A percentile compares a stretch with the other conserved stretches of the same genome.
These are phyloP conservation scores for Geosmithia morbida DNA, from an alignment of 2,329 filamentous ascomycete species.

Conservation along the genomic window DNA sequence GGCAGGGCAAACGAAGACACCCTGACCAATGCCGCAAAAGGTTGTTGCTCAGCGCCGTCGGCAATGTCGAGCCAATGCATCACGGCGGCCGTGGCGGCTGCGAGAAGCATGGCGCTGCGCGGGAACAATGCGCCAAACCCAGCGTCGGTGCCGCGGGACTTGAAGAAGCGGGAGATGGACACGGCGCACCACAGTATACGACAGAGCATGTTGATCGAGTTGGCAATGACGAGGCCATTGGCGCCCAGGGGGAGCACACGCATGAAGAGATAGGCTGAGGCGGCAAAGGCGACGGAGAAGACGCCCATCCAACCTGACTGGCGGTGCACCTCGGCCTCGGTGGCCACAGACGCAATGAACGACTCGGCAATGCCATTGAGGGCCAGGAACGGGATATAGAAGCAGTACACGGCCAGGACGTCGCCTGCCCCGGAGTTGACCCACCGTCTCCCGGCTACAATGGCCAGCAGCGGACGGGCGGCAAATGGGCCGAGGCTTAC, in stretches of 20 bases:
- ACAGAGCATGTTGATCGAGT: slow-evolving; percentile 78
- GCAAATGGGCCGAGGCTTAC: slow-evolving; percentile 60
- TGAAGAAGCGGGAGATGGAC: slow-evolving; percentile 59
- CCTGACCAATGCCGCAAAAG: slow-evolving; percentile 24
- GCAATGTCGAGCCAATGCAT: slow-evolving; percentile 11
- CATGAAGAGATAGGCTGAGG: slow-evolving; percentile 62
- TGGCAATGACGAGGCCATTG: slow-evolving; percentile 69
- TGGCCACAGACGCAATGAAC: slow-evolving; percentile 81
- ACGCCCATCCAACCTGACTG: slow-evolving; percentile 76
- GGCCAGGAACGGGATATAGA: slow-evolving; percentile 85
- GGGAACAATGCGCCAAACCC: slow-evolving; percentile 13
- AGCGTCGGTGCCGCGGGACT: slow-evolving; percentile 20
- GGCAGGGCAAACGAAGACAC: slow-evolving; percentile 33
- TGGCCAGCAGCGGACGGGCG: slow-evolving; percentile 55
- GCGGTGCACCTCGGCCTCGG: slow-evolving; percentile 53
- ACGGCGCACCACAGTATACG: slow-evolving; percentile 66
- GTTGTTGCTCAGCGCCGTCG: slow-evolving; percentile 10
- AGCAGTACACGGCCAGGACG: slow-evolving; percentile 70
- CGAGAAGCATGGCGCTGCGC: slow-evolving; percentile 9
- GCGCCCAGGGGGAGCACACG: slow-evolving; percentile 57
- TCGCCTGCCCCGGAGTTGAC: slow-evolving; percentile 54
- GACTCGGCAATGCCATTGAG: slow-evolving; percentile 86
- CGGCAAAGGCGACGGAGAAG: slow-evolving; percentile 66
- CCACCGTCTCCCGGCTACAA: slow-evolving; percentile 72
- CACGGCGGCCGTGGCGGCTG: slow-evolving; percentile 12